These are phyloP conservation scores for Metschnikowia proteae DNA, from an alignment of 805 yeast species.

Conservation along the genomic window DNA sequence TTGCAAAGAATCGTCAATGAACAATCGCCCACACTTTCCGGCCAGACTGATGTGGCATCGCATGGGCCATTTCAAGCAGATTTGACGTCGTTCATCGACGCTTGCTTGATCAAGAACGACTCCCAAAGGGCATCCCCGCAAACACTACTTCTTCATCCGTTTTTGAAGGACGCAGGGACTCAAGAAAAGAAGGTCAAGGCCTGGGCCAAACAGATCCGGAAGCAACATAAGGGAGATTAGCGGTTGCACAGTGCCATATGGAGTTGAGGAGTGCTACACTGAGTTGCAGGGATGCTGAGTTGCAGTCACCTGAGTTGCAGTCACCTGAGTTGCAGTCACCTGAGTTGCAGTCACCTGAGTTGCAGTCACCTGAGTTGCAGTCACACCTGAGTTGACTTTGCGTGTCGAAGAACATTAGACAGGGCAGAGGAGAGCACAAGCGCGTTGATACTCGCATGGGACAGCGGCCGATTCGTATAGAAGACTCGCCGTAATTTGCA, in stretches of 20 bases:
- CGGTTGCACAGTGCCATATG: too few relatives aligned
- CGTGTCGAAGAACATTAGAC: background rate
- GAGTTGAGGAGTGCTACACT: too few relatives aligned
- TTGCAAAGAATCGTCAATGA: conserved; percentile 93
- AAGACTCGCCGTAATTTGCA: conserved; percentile 10
- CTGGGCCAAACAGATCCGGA: conserved; percentile 42
- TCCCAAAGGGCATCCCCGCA: conserved; percentile 65
- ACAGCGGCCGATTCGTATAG: conserved; percentile 14
- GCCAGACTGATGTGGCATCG: conserved; percentile 30
- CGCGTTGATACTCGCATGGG: conserved; percentile 14
- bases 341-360: too few relatives aligned
- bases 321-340: too few relatives aligned
- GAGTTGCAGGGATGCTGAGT: too few relatives aligned
- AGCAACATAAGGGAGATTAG: conserved; percentile 26
- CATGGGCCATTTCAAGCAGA: conserved; percentile 36
- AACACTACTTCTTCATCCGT: conserved; percentile 50
- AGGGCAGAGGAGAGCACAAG: conserved; percentile 9
- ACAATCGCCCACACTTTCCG: conserved; percentile 67
- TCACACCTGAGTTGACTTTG: too few relatives aligned
- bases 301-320: too few relatives aligned
- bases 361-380: too few relatives aligned
- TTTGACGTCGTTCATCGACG: conserved; percentile 65
- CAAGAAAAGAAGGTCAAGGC: conserved; percentile 35
- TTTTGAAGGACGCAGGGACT: conserved; percentile 28
- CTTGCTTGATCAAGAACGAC: conserved; percentile 72